These are phyloP conservation scores for Colletotrichum acutatum DNA, from an alignment of 2,329 filamentous ascomycete genomes.

Conservation along the genomic window DNA sequence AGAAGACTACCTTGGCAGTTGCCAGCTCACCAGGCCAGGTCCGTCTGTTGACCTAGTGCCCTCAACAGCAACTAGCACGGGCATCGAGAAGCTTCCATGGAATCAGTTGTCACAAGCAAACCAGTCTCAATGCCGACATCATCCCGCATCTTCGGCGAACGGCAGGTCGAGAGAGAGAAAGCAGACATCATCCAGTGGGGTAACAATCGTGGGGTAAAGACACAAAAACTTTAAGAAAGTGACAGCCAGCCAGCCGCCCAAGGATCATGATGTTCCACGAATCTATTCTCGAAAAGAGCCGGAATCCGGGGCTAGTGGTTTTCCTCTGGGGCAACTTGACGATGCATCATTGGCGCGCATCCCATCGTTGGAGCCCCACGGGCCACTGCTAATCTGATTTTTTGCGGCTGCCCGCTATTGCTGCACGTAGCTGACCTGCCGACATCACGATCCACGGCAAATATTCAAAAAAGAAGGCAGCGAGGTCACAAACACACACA, in stretches of 20 bases:
- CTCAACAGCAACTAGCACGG: neutral
- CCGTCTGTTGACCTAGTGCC: neutral
- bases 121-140: neutral
- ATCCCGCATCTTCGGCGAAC: neutral
- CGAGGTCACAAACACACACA: too few species aligned
- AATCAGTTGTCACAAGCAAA: neutral
- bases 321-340: neutral
- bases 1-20: neutral
- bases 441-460: neutral
- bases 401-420: neutral
- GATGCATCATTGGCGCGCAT: conserved; percentile 1
- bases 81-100: neutral
- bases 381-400: neutral
- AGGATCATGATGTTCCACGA: neutral
- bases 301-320: neutral
- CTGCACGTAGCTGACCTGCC: neutral
- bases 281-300: neutral
- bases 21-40: neutral
- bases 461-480: neutral
- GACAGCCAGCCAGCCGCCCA: too few species aligned
- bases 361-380: neutral
- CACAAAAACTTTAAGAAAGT: neutral
- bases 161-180: neutral
- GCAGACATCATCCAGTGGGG: neutral
- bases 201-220: neutral